phyloP scores from a whole-genome alignment of 768 basidiomycete genomes.

The Agrocybe chaxingu region DNA sequence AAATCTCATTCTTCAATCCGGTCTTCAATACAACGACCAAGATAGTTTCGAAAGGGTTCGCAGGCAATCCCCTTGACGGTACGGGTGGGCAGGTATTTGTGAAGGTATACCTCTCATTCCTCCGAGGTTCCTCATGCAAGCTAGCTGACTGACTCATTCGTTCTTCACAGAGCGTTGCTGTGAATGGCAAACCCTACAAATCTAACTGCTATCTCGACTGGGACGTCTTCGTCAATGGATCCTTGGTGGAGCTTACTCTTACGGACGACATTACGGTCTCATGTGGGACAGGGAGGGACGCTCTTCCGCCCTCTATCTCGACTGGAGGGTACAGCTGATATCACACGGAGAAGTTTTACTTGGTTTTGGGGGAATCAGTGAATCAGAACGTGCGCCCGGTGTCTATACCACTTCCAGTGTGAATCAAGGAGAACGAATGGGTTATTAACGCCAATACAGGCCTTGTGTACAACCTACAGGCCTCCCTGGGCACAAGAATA shows the following conservation, averaged over 20 bases:
- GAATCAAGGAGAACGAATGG: no score
- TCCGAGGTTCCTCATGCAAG: not conserved
- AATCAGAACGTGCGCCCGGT: not conserved
- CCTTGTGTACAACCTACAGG: no score
- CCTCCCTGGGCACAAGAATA: no score
- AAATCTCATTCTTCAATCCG: conserved; percentile 61
- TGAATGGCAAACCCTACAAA: conserved; percentile 55
- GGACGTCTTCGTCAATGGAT: conserved; percentile 55
- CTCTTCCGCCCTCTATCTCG: conserved; percentile 59
- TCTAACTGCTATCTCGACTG: conserved; percentile 66
- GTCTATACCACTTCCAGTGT: not conserved
- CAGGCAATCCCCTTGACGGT: conserved; percentile 48
- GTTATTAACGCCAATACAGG: no score
- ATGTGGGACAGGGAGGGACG: conserved; percentile 43
- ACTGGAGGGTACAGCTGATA: conserved; percentile 54
- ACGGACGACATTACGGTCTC: conserved; percentile 49
- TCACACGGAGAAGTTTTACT: not conserved
- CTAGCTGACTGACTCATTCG: not conserved
- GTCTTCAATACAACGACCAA: conserved; percentile 53
- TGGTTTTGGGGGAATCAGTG: not conserved
- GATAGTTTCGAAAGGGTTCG: conserved; percentile 47
- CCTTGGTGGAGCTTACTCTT: conserved; percentile 52
- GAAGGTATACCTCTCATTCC: conserved; percentile 32
- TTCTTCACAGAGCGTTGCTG: conserved; percentile 44
- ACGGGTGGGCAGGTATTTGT: conserved; percentile 56